Evolutionary conservation across 192 early-diverging fungal genomes (phyloP).

Genomic region (Chytriomyces hyalinus): DNA sequence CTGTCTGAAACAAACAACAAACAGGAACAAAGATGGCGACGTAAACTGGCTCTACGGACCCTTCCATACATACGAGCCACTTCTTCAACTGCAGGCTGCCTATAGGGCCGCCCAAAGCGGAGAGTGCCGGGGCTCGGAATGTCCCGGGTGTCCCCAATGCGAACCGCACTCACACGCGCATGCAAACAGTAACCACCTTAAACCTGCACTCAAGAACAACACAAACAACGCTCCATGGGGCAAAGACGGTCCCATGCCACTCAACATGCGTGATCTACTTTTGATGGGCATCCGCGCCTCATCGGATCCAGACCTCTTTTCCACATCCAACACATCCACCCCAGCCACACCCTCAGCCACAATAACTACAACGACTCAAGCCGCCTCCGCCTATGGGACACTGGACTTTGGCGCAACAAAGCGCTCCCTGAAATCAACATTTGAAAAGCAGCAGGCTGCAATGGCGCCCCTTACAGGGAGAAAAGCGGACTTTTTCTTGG

Average conservation of each 20-base stretch:
- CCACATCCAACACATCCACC: neutral
- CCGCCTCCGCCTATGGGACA: neutral
- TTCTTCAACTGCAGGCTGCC: constrained; percentile 35
- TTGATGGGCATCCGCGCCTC: constrained; percentile 14
- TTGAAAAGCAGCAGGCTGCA: constrained; percentile 11
- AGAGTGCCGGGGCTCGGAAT: neutral
- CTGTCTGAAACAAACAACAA: neutral
- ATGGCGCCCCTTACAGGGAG: constrained; percentile 14
- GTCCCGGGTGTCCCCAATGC: neutral
- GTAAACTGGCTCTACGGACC: constrained; percentile 47
- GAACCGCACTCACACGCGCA: neutral
- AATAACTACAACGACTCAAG: neutral
- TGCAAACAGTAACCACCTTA: constrained; percentile 13
- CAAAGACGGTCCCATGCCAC: neutral
- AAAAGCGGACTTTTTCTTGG: constrained; percentile 40
- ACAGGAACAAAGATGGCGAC: constrained; percentile 44
- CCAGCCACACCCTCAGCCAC: neutral
- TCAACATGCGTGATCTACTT: constrained; percentile 23
- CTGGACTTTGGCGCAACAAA: constrained; percentile 13
- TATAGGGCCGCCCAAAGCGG: constrained; percentile 3
- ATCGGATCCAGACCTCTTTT: constrained; percentile 33
- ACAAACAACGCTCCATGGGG: neutral
- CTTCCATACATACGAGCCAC: constrained; percentile 44
- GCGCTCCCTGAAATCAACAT: neutral
- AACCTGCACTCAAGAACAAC: constrained; percentile 31